phyloP scores from a whole-genome alignment of 1,284 basidiomycete genomes.

The Moesziomyces sp. region DNA sequence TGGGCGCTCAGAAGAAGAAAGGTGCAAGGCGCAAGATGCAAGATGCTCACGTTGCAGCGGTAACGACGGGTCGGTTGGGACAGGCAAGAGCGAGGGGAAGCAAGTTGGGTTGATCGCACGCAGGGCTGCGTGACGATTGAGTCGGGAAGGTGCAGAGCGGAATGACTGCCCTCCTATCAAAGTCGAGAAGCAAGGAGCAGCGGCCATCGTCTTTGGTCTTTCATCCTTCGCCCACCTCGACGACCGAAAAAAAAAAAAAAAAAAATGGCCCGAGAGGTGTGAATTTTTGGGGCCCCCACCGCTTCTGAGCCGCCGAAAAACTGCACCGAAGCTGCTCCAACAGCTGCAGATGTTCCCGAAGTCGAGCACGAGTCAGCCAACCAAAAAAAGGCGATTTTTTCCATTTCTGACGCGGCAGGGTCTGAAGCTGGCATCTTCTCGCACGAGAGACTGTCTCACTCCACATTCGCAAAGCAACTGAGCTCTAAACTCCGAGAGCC shows the following conservation, averaged over 20 bases:
- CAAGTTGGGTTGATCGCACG: conserved; percentile 9
- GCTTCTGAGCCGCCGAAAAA: no score
- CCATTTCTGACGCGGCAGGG: conserved; percentile 7
- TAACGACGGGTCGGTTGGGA: neutral
- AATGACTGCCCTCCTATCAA: conserved; percentile 46
- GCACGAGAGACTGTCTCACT: conserved; percentile 13
- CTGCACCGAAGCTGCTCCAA: neutral
- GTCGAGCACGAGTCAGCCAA: conserved; percentile 6
- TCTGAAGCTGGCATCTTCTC: conserved; percentile 12
- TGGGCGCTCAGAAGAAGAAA: no score
- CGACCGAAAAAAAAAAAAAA: conserved; percentile 4
- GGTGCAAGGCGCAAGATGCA: no score
- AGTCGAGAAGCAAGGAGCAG: conserved; percentile 40
- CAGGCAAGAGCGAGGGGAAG: conserved; percentile 10
- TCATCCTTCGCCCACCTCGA: conserved; percentile 1
- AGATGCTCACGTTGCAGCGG: no score
- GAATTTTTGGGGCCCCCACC: neutral
- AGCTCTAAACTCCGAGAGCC: conserved; percentile 29
- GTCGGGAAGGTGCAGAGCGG: conserved; percentile 42
- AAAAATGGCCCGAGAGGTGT: neutral
- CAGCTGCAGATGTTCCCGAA: neutral
- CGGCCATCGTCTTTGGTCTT: conserved; percentile 4
- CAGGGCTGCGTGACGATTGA: conserved; percentile 35
- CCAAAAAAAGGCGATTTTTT: conserved; percentile 4
- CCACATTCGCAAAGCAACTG: conserved; percentile 11